These are phyloP conservation scores for Raphanus raphanistrum DNA, from an alignment of 345 rosid species.

Conservation along the genomic window DNA sequence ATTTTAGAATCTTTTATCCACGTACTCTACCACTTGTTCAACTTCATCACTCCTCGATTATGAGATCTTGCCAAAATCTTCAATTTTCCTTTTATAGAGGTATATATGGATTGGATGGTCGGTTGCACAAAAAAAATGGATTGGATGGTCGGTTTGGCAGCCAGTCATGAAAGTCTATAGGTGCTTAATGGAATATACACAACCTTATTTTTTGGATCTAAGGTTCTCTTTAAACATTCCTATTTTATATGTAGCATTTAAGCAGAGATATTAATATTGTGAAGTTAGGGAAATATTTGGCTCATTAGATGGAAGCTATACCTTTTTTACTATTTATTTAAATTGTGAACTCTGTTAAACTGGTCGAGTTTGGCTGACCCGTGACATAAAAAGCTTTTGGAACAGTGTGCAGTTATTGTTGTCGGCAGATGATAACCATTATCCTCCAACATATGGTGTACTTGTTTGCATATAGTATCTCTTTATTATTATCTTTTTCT, in stretches of 20 bases:
- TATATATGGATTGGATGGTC: not conserved
- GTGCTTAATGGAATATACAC: not conserved
- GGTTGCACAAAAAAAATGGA: too few relatives aligned
- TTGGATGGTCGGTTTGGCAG: slow-evolving; percentile 9
- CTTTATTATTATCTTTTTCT: not conserved
- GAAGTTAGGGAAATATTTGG: not conserved
- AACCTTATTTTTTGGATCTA: not conserved
- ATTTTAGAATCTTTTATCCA: not conserved
- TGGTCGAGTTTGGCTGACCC: not conserved
- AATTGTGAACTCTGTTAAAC: not conserved
- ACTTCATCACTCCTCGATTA: not conserved
- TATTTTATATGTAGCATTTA: not conserved
- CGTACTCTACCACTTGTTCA: not conserved
- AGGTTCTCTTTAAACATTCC: not conserved
- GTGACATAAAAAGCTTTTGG: not conserved
- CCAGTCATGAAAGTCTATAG: not conserved
- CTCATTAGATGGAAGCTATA: not conserved
- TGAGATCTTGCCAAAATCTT: slow-evolving; percentile 7
- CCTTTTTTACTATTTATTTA: not conserved
- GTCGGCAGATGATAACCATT: not conserved
- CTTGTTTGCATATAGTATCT: not conserved
- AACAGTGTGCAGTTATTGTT: not conserved
- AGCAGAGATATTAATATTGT: not conserved
- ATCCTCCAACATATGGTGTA: not conserved
- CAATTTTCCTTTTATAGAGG: not conserved